Base-by-base conservation (phyloP, 179 eudicot species). In the Silene noctiflora region DNA sequence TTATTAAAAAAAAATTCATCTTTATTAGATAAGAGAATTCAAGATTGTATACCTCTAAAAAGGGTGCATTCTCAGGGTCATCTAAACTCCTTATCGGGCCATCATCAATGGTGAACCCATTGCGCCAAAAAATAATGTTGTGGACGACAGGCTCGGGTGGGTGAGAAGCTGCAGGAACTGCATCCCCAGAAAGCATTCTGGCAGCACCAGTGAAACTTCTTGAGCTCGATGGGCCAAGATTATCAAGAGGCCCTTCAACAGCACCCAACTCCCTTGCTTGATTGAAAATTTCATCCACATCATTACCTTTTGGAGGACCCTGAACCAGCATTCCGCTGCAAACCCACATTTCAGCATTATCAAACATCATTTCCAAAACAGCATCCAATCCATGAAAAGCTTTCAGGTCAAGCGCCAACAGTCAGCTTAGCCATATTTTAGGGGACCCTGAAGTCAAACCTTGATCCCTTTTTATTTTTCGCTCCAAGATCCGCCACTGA, bases 261-360 rank as follows among this genome's bases (percentile, higher is more conserved):
- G 89, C 89, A 77, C 88, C 95, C 65, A 80, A 68, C 55, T 87
- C 88, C 82, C 88, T 87, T 12, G 87, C 95, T 77, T 82, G 90
- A 68, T 86, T 88, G 69, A 88, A 84, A 8, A 88, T 86, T 55
- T 84, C 91, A 83, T 87, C 90, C 51, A 88, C 92, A 59, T 87
- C 92, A 78, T 83, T 84, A 67, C 81, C 80, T 84, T 90, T 88
- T 9, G 84, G 48, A 71, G 92, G 90, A 65, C 80, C 90, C 77
- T 87, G 94, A 74, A 89, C 91, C 71, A 86, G 83, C 90, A 85
- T 91, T 68, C 90, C 97, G 89, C 94, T 91, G 87, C 76, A 81
- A 55, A 77, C 76, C 44, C 72, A 67, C 24, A 61, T 14, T 33
- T 33, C 39, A 5, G 6, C 39, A 33, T 33, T 33, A 44, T 10